phyloP scores from a whole-genome alignment of 1,284 basidiomycete genomes.

The Boletus coffeatus region DNA sequence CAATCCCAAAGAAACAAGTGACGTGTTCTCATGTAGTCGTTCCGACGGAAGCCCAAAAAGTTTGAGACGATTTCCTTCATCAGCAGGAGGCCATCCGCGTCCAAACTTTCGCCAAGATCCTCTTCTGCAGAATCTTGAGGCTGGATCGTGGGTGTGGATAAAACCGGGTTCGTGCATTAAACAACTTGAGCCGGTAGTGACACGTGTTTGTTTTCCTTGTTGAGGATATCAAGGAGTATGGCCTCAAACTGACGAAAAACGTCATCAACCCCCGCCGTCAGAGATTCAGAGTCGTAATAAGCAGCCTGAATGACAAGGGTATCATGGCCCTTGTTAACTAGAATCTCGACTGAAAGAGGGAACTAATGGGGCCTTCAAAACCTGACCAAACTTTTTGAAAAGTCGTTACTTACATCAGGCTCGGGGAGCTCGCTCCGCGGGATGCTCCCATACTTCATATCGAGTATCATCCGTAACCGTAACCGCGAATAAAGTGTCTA shows the following conservation, averaged over 20 bases:
- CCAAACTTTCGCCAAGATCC: slow-evolving; percentile 2
- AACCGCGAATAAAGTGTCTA: slow-evolving; percentile 43
- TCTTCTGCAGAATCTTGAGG: neutral
- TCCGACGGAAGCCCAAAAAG: slow-evolving; percentile 33
- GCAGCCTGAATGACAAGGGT: slow-evolving; percentile 14
- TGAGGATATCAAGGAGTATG: slow-evolving; percentile 15
- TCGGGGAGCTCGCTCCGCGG: slow-evolving; percentile 37
- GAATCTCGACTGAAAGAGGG: slow-evolving; percentile 40
- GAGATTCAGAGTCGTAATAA: slow-evolving; percentile 13
- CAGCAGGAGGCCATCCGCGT: slow-evolving; percentile 10
- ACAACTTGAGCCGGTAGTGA: neutral
- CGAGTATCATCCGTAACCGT: slow-evolving; percentile 31
- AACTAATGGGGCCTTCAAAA: slow-evolving; percentile 31
- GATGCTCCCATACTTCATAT: slow-evolving; percentile 25
- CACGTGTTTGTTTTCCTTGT: neutral
- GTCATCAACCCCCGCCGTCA: slow-evolving; percentile 10
- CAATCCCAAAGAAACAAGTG: slow-evolving; percentile 42
- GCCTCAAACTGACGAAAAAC: slow-evolving; percentile 20
- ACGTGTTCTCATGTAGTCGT: slow-evolving; percentile 30
- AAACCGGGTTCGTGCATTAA: neutral
- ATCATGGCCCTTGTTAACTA: slow-evolving; percentile 30
- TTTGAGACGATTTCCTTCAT: slow-evolving; percentile 30
- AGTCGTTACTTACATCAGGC: slow-evolving; percentile 36
- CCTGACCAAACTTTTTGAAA: neutral
- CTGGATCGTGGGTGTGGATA: neutral